Conservation (phyloP, 2,329 filamentous ascomycete genomes). For the Aspergillus puulaauensis region DNA sequence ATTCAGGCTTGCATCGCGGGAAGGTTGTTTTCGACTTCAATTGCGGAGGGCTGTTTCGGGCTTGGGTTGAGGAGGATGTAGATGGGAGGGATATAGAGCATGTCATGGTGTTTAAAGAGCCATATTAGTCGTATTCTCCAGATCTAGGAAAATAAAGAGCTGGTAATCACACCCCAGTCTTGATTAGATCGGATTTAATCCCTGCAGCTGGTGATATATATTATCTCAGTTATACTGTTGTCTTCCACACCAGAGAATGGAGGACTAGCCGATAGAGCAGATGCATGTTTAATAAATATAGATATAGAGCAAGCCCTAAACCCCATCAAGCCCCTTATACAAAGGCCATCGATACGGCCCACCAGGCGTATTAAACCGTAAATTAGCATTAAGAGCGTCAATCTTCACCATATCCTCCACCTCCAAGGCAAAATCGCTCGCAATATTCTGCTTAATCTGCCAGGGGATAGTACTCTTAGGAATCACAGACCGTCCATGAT, state of each 20-base stretch:
- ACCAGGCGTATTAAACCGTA: conserved; percentile 57
- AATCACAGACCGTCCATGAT: conserved; percentile 22
- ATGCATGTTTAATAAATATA: background rate
- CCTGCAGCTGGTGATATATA: no score
- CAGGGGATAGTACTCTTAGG: conserved; percentile 23
- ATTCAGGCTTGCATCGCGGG: conserved; percentile 37
- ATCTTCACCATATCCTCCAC: conserved; percentile 20
- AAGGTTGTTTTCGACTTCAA: conserved; percentile 76
- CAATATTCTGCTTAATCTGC: conserved; percentile 26
- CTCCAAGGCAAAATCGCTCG: conserved; percentile 20
- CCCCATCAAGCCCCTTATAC: conserved; percentile 52
- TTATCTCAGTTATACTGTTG: no score
- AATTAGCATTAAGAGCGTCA: conserved; percentile 49
- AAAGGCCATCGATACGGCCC: conserved; percentile 25
- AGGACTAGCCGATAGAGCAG: no score
- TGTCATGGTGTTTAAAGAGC: conserved; percentile 46
- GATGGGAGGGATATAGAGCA: conserved; percentile 34
- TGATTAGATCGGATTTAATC: no score
- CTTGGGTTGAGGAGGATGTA: conserved; percentile 56
- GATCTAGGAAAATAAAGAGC: background rate
- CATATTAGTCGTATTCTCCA: conserved; percentile 25
- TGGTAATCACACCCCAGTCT: no score
- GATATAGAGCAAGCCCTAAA: conserved; percentile 32
- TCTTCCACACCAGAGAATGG: no score
- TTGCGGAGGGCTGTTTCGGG: conserved; percentile 83